A percentile compares a stretch with the other conserved stretches of the same genome.
These are phyloP conservation scores for Ajuga chamaepitys DNA, from an alignment of 257 asterid genomes.

Conservation along the genomic window DNA sequence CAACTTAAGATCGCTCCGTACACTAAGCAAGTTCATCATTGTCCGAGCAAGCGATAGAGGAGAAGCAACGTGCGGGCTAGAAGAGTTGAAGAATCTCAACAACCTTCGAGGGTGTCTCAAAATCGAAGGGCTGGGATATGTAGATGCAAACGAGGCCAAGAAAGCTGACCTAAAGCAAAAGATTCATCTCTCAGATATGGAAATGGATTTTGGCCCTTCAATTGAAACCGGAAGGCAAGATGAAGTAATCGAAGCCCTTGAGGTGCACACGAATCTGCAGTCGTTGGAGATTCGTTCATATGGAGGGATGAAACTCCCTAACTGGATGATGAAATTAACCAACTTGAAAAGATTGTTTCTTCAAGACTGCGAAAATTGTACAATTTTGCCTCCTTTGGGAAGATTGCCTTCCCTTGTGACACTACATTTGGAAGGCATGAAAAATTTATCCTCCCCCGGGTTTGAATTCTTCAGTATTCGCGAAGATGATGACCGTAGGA, in stretches of 20 bases:
- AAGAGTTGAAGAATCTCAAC: slow-evolving; percentile 41
- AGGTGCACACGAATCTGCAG: slow-evolving; percentile 26
- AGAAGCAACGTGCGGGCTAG: slow-evolving; percentile 28
- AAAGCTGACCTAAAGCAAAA: slow-evolving; percentile 38
- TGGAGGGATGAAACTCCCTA: slow-evolving; percentile 37
- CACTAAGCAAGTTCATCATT: slow-evolving; percentile 49
- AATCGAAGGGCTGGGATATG: slow-evolving; percentile 54
- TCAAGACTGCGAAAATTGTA: slow-evolving; percentile 41
- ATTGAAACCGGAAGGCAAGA: slow-evolving; percentile 15
- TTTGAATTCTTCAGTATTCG: slow-evolving; percentile 25
- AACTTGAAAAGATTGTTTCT: slow-evolving; percentile 33
- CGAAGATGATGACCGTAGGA: not conserved
- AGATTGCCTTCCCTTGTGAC: slow-evolving; percentile 39
- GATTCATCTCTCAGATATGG: slow-evolving; percentile 31
- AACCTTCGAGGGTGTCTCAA: slow-evolving; percentile 46
- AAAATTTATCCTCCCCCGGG: slow-evolving; percentile 19
- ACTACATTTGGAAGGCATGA: slow-evolving; percentile 42
- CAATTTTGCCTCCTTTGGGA: slow-evolving; percentile 47
- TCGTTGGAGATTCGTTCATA: slow-evolving; percentile 39
- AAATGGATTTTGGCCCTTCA: slow-evolving; percentile 42
- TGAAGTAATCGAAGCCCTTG: slow-evolving; percentile 51
- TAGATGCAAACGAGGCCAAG: slow-evolving; percentile 39
- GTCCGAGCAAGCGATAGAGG: slow-evolving; percentile 14
- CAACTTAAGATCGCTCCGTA: slow-evolving; percentile 37
- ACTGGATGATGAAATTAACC: slow-evolving; percentile 40